Base-by-base conservation (phyloP, 2,329 filamentous ascomycete species). In the Calonectria pauciramosa region DNA sequence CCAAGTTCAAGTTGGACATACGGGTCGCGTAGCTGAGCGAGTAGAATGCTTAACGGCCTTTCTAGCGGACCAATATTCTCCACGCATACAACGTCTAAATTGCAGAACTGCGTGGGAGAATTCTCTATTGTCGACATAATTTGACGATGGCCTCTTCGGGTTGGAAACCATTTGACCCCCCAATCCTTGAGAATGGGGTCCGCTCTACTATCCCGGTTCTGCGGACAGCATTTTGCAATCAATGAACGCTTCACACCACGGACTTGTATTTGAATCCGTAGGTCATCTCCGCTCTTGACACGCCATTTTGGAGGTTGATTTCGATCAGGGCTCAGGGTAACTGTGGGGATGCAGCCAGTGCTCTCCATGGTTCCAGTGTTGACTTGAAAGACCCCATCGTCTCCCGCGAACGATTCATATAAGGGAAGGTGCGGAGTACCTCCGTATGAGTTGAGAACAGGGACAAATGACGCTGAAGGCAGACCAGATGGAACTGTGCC, bases 31-130 rank as follows among this genome's bases (percentile, higher is more conserved):
- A 80, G 69, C 20, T 54, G 79, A 13, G 30, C 69, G 13, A 80
- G 56, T 13, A 64, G 77, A n/a, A 80, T 70, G 1, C 32, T 44
- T 26, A 79, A 26, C 32, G 30, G 59, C 14, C 59, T 11, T 1
- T 73, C 34, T 23, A 72, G 20, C n/a, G 28, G 73, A 4, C 78
- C 78, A n/a, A 78, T 63, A 4, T 60, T 77, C 52, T 80, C 78
- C 38, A 77, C 77, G 23, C 78, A 76, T 38, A 74, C 52, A 26
- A 80, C 71, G 26, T 79, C 54, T 13, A 80, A 32, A 3, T 23
- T 36, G 28, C 72, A 80, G 44, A 63, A 63, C 1, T 41, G n/a
- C 7, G n/a, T 63, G n/a, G 3, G 8, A 4, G 36, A 2, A 8
- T 18, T 41, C 18, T 10, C 34, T 18, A 26, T 80, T n/a, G 34